Evolutionary conservation across 441 rosid species (phyloP).

Genomic region (Codiaeum variegatum): DNA sequence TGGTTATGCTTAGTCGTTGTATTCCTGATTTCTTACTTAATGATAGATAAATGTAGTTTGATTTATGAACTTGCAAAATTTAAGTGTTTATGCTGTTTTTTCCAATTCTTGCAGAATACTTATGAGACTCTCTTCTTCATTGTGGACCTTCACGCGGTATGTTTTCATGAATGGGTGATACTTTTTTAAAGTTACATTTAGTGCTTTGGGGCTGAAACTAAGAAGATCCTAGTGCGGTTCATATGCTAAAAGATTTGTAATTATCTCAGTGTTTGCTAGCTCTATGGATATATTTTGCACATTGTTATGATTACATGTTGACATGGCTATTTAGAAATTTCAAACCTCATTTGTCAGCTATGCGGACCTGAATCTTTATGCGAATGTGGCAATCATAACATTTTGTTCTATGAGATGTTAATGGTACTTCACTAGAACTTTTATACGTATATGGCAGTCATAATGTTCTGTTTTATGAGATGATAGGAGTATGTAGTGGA

Average conservation of each 20-base stretch:
- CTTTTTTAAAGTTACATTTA: neutral
- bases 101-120: slow-evolving; percentile 48
- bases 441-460: neutral
- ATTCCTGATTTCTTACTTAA: neutral
- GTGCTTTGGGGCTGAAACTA: neutral
- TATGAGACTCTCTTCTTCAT: slow-evolving; percentile 84
- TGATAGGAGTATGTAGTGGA: neutral
- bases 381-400: neutral
- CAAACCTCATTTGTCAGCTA: neutral
- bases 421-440: neutral
- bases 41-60: neutral
- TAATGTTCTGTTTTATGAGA: neutral
- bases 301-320: neutral
- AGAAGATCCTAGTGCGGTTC: neutral
- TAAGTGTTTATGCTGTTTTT: slow-evolving; percentile 9
- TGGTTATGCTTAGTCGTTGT: neutral
- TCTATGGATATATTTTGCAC: neutral
- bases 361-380: neutral
- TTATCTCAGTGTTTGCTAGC: neutral
- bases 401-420: neutral
- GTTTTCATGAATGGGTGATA: neutral
- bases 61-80: neutral
- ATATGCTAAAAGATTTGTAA: neutral
- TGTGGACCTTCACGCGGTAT: slow-evolving; percentile 89
- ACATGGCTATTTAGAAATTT: neutral